Evolutionary conservation across 106 monocot species (phyloP).

Genomic region (Dendrobium huoshanense): DNA sequence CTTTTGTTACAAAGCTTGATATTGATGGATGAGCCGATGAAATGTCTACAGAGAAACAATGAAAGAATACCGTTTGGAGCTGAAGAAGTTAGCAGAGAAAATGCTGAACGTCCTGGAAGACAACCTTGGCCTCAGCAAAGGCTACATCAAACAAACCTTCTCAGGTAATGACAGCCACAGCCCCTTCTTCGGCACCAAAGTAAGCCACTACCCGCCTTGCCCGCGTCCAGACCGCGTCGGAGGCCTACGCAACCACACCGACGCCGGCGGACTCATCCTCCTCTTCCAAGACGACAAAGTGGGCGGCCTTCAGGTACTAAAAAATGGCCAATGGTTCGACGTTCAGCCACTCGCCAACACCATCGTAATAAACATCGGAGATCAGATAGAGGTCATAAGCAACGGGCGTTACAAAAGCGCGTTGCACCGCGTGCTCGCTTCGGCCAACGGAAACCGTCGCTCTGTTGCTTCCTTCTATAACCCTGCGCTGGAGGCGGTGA

Average conservation of each 20-base stretch:
- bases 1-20: too few relatives aligned
- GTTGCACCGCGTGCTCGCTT: constrained; percentile 53
- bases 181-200: constrained; percentile 83
- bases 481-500: constrained; percentile 37
- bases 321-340: constrained; percentile 63
- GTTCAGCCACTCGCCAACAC: constrained; percentile 56
- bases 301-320: constrained; percentile 58
- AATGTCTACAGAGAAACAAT: constrained; percentile 48
- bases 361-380: constrained; percentile 82
- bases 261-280: constrained; percentile 88
- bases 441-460: constrained; percentile 41
- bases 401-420: constrained; percentile 71
- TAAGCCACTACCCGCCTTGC: constrained; percentile 76
- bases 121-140: constrained; percentile 52
- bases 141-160: constrained; percentile 53
- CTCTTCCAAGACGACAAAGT: constrained; percentile 77
- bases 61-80: constrained; percentile 50
- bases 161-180: constrained; percentile 48
- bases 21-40: constrained; percentile 3
- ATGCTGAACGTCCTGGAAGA: constrained; percentile 44
- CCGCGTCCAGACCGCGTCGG: constrained; percentile 42
- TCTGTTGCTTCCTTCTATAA: constrained; percentile 77
- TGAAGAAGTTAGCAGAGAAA: constrained; percentile 60
- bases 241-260: constrained; percentile 75
- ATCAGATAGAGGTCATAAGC: constrained; percentile 76